Evolutionary conservation across 2,329 filamentous ascomycete species (phyloP), one percentile per base, ranked within the genome.

Genomic region (Fusarium equiseti): DNA sequence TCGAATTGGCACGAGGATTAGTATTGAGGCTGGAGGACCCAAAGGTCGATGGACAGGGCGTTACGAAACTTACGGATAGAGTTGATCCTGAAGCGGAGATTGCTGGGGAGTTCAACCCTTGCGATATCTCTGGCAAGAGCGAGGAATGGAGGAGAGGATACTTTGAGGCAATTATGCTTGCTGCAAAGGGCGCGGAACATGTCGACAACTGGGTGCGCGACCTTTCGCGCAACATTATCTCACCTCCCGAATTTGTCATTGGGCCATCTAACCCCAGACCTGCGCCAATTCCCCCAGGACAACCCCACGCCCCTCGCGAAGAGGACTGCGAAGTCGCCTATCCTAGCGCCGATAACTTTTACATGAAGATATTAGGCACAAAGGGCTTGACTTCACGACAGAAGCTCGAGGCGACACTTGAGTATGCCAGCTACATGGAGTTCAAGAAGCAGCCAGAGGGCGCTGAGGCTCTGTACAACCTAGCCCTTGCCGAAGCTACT

Each of bases 141-240:
- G 93, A 97, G 79, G 85, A 91, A 52, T 98, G 95, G 95, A 86
- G 91, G 74, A 86, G 93, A 59, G 94, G 94, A 2, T 98, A 98
- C 80, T 94, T 91, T 76, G 90, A 97, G 75, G 87, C 90, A 5
- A 82, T 98, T 49, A 93, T 98, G 89, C 86, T 91, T 13, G 89
- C 89, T 64, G 95, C 91, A 1, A 88, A 89, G 71, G 89, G 91
- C 1, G 90, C 94, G 7, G 95, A 98, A 80, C 89, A 95, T 72
- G 82, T 97, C 26, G 93, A 97, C 70, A 92, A 91, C 50, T 94
- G 91, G 86, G 85, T 97, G 18, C 84, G 87, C 45, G 94, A 97
- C 79, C 89, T 81, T 46, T 90, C 86, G 11, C 86, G 89, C 68
- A 85, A 87, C 44, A 81, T 91, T 27, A 86, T 91, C 31, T 95